A percentile compares a stretch with the other conserved stretches of the same genome.
Evolutionary conservation across 768 basidiomycete species (phyloP).

Genomic region (Vishniacozyma victoriae): DNA sequence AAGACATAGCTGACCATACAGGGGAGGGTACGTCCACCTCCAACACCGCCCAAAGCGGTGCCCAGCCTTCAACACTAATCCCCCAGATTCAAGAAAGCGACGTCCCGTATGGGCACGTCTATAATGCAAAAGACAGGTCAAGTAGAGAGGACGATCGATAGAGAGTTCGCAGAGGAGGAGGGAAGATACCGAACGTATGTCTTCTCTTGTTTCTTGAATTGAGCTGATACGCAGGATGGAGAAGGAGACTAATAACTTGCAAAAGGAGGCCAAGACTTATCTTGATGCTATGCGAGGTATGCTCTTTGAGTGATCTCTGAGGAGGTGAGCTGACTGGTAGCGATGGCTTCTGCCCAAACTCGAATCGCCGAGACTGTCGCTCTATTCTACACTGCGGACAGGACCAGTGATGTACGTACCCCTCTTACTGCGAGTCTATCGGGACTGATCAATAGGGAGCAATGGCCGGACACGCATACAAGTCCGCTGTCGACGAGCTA

Average conservation of each 20-base stretch:
- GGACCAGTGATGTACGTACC: constrained; percentile 52
- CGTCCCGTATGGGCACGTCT: constrained; percentile 86
- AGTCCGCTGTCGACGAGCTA: constrained; percentile 86
- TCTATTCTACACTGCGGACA: constrained; percentile 63
- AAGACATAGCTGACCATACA: neutral
- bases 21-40: neutral
- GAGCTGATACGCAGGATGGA: constrained; percentile 61
- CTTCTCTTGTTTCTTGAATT: neutral
- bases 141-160: constrained; percentile 89
- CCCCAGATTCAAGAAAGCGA: constrained; percentile 76
- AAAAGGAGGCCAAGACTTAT: constrained; percentile 93
- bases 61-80: neutral
- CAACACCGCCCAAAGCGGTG: neutral
- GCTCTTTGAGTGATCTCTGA: constrained; percentile 23
- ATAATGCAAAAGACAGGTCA: constrained; percentile 98
- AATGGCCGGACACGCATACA: constrained; percentile 96
- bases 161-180: constrained; percentile 89
- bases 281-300: constrained; percentile 88
- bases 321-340: constrained; percentile 48
- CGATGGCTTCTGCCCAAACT: constrained; percentile 88
- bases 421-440: neutral
- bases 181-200: constrained; percentile 80
- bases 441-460: constrained; percentile 55
- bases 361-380: constrained; percentile 90
- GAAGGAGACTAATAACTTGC: constrained; percentile 87